phyloP scores from a whole-genome alignment of 257 asterid genomes.

The Salvia miltiorrhiza region DNA sequence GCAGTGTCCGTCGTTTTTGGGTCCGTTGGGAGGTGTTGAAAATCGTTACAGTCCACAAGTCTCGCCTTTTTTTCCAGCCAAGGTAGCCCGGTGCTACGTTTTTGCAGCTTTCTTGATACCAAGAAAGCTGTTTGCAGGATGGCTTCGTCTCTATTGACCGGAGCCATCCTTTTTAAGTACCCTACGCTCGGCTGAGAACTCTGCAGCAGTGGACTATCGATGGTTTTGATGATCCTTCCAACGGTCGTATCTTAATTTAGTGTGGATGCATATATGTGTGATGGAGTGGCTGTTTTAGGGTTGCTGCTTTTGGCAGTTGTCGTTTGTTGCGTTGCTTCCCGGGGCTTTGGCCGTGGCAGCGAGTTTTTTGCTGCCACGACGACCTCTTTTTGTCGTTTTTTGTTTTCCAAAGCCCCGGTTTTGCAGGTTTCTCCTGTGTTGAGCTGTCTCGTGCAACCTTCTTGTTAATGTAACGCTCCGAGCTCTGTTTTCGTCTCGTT shows the following conservation, averaged over 20 bases:
- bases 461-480: constrained; percentile 19
- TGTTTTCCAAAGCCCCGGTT: constrained; percentile 56
- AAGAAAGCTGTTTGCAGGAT: constrained; percentile 44
- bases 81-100: constrained; percentile 37
- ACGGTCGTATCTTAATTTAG: constrained; percentile 28
- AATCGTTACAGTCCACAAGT: constrained; percentile 20
- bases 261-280: constrained; percentile 18
- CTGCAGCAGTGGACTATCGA: constrained; percentile 33
- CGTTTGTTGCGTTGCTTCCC: constrained; percentile 39
- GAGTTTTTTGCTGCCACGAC: constrained; percentile 48
- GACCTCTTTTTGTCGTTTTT: constrained; percentile 39
- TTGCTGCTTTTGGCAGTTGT: constrained; percentile 46
- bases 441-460: constrained; percentile 45
- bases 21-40: constrained; percentile 37
- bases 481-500: background rate
- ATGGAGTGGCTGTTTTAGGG: constrained; percentile 26
- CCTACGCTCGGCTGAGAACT: constrained; percentile 43
- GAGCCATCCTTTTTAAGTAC: constrained; percentile 25
- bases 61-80: constrained; percentile 53
- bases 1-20: constrained; percentile 35
- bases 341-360: constrained; percentile 68
- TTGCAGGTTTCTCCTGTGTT: constrained; percentile 50
- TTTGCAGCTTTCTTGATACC: constrained; percentile 41
- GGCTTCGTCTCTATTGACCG: constrained; percentile 6
- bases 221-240: constrained; percentile 26